Evolutionary conservation across 495 filamentous ascomycete genomes (phyloP).

Genomic region (Annulohypoxylon nitens): DNA sequence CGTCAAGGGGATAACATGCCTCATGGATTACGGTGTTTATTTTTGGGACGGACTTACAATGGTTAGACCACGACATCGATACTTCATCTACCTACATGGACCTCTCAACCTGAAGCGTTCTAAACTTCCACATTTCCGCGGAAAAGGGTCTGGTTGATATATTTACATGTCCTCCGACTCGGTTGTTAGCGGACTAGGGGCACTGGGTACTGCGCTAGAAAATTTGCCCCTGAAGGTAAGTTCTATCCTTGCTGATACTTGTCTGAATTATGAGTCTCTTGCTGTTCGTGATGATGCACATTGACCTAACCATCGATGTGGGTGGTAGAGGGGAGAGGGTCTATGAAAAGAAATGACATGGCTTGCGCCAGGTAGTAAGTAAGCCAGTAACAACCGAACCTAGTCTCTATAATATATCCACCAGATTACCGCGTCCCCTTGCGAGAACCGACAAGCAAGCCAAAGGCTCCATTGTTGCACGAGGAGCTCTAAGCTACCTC

Average conservation of each 20-base stretch:
- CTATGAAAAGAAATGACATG: constrained; percentile 24
- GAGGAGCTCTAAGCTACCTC: too few species aligned
- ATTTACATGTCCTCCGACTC: constrained; percentile 32
- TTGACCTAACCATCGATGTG: neutral
- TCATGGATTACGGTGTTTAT: neutral
- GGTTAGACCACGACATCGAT: neutral
- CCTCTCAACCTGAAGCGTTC: constrained; percentile 29
- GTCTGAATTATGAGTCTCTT: neutral
- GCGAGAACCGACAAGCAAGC: neutral
- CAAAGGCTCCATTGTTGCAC: too few species aligned
- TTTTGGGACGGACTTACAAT: neutral
- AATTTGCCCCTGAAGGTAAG: constrained; percentile 35
- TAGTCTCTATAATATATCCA: constrained; percentile 19
- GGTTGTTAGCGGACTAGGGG: constrained; percentile 31
- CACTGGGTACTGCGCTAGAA: constrained; percentile 21
- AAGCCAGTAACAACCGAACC: constrained; percentile 25
- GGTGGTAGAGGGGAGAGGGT: neutral
- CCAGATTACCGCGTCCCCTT: constrained; percentile 9
- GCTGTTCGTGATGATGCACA: neutral
- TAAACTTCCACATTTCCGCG: constrained; percentile 27
- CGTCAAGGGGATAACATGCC: constrained; percentile 22
- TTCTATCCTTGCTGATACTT: neutral
- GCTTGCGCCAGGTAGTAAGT: constrained; percentile 32
- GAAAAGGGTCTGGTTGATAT: constrained; percentile 26
- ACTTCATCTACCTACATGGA: constrained; percentile 12